These are phyloP conservation scores for Testicularia cyperi DNA, from an alignment of 1,284 basidiomycete species.

Conservation along the genomic window DNA sequence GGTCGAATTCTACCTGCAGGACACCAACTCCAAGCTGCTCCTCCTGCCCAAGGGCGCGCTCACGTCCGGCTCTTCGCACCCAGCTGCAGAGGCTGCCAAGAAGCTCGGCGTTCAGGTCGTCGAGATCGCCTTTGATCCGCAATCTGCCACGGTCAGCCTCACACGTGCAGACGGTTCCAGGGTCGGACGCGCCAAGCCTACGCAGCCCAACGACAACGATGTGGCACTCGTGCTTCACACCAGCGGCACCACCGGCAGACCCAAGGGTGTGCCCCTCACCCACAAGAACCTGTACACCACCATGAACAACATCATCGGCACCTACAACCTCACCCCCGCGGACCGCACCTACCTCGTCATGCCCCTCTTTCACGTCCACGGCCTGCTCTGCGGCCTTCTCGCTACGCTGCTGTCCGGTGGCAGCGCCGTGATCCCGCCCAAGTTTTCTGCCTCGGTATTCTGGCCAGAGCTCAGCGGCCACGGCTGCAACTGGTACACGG, in stretches of 20 bases:
- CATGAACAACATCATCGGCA: slow-evolving; percentile 63
- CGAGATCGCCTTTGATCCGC: slow-evolving; percentile 54
- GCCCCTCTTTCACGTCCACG: slow-evolving; percentile 72
- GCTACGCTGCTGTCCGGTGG: slow-evolving; percentile 68
- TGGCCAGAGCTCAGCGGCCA: slow-evolving; percentile 65
- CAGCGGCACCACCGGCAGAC: slow-evolving; percentile 68
- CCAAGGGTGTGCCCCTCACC: slow-evolving; percentile 67
- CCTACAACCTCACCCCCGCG: slow-evolving; percentile 64
- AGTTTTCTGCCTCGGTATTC: slow-evolving; percentile 68
- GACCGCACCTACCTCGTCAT: slow-evolving; percentile 67
- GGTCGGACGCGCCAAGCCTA: slow-evolving; percentile 7
- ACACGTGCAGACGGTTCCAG: slow-evolving; percentile 25
- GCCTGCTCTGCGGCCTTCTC: slow-evolving; percentile 69
- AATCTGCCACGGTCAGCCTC: slow-evolving; percentile 32
- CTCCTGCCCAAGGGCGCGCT: slow-evolving; percentile 52
- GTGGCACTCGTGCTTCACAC: slow-evolving; percentile 66
- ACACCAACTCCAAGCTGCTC: slow-evolving; percentile 59
- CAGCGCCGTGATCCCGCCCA: slow-evolving; percentile 67
- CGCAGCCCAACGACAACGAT: slow-evolving; percentile 40
- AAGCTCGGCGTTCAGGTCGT: slow-evolving; percentile 47
- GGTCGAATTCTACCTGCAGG: slow-evolving; percentile 60
- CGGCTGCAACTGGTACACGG: slow-evolving; percentile 53
- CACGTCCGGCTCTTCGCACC: slow-evolving; percentile 10
- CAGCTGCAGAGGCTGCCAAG: slow-evolving; percentile 43
- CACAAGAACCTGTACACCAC: slow-evolving; percentile 68